Conservation (phyloP, 2,329 filamentous ascomycete genomes). For the Trematosphaeria pertusa region DNA sequence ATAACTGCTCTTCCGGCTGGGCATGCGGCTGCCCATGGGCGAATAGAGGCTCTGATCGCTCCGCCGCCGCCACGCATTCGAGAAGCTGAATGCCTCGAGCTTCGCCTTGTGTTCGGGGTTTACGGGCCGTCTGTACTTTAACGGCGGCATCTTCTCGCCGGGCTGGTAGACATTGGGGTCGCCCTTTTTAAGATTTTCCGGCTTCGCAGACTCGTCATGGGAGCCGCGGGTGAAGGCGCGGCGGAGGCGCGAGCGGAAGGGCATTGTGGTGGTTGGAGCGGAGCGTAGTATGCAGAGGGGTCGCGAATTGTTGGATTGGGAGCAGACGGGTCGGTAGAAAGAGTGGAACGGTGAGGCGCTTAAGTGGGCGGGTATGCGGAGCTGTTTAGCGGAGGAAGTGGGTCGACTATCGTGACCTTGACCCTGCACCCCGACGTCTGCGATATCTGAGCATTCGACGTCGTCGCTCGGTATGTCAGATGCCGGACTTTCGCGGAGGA, state of each 20-base stretch:
- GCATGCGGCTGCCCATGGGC: conserved; percentile 57
- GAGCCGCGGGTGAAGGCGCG: conserved; percentile 50
- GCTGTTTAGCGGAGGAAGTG: conserved; percentile 9
- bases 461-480: too few relatives aligned
- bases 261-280: conserved; percentile 6
- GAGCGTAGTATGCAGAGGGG: too few relatives aligned
- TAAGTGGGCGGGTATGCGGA: conserved; percentile 6
- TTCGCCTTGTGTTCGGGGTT: conserved; percentile 59
- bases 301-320: too few relatives aligned
- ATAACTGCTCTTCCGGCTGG: conserved; percentile 49
- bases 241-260: conserved; percentile 55
- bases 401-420: conserved; percentile 1
- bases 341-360: neutral
- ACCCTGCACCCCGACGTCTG: conserved; percentile 5
- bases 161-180: conserved; percentile 58
- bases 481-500: too few relatives aligned
- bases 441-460: neutral
- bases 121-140: conserved; percentile 58
- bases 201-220: conserved; percentile 27
- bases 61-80: conserved; percentile 55
- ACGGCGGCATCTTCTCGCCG: conserved; percentile 59
- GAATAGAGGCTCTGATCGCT: conserved; percentile 55
- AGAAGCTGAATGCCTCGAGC: conserved; percentile 57
- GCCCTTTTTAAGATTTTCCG: too few relatives aligned
- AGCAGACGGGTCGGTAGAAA: neutral